Base-by-base conservation (phyloP, 179 eudicot species). In the Heliamphora pulchella region DNA sequence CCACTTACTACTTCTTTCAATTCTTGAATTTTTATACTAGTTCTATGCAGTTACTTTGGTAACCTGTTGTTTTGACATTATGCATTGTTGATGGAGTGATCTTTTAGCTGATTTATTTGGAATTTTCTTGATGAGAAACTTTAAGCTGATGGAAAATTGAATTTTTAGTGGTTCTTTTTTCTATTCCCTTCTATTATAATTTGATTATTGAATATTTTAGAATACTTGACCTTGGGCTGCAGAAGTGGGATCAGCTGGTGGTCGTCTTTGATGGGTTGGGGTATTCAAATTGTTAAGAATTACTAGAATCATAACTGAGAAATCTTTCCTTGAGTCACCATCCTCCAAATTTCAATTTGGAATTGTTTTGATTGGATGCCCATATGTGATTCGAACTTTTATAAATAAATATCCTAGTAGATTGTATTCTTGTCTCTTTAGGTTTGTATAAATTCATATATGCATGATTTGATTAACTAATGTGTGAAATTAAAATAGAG, bases 131-230 rank as follows among this genome's bases (percentile, higher is more conserved):
- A n/a, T 68, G 41, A 11, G 53, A 69, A 68, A 69, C 66, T 68
- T 68, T 69, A 55, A 69, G 75, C 75, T 68, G 68, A 75, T 78
- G 75, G 41, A 17, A 67, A 53, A 43, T 47, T 5, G 74, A 53
- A 51, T 53, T 78, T 54, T 0, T 13, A 15, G n/a, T 13, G 51
- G 66, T 66, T 20, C n/a, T 67, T 54, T 66, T 78, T 53, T 8
- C 54, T 10, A 62, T 78, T 31, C 31, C 47, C 54, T 69, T 55
- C 17, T 43, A 51, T 69, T 69, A 5, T 69, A 44, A 1, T 78
- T 54, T 31, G 31, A 31, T 31, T 31, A 31, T 31, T 31, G 31
- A 31, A 31, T 31, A 31, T 31, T 31, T 31, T 31, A 31, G 31
- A 31, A 31, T 31, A 31, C 31, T 31, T 31, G 31, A 8, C 44